Evolutionary conservation across 2,329 filamentous ascomycete genomes (phyloP).

Genomic region (Pezicula carpinea): DNA sequence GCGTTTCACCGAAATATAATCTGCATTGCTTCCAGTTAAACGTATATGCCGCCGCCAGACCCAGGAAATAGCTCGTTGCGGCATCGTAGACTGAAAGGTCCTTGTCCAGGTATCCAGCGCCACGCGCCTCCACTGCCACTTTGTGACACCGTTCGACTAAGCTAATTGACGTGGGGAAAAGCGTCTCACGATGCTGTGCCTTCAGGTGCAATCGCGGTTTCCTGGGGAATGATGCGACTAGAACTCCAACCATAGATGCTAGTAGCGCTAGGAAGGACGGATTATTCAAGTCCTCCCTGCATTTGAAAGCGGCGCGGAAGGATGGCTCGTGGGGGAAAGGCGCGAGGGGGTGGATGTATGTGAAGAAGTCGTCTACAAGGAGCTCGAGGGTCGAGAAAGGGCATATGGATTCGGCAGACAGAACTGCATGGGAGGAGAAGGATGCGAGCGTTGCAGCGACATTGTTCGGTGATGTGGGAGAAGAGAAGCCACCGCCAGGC

Average conservation of each 20-base stretch:
- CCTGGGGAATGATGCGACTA: slow-evolving; percentile 74
- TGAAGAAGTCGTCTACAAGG: slow-evolving; percentile 78
- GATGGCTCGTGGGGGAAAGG: slow-evolving; percentile 78
- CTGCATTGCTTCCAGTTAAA: slow-evolving; percentile 63
- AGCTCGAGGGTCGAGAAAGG: slow-evolving; percentile 63
- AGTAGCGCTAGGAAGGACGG: slow-evolving; percentile 66
- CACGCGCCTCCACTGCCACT: slow-evolving; percentile 63
- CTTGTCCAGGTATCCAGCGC: slow-evolving; percentile 51
- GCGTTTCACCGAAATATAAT: slow-evolving; percentile 67
- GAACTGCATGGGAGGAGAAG: slow-evolving; percentile 29
- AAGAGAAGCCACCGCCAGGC: slow-evolving; percentile 15
- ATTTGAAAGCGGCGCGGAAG: slow-evolving; percentile 64
- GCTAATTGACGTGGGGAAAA: slow-evolving; percentile 64
- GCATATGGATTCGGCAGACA: slow-evolving; percentile 66
- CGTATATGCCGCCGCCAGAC: slow-evolving; percentile 61
- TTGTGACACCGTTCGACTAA: slow-evolving; percentile 68
- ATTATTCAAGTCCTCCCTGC: slow-evolving; percentile 61
- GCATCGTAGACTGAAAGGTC: slow-evolving; percentile 57
- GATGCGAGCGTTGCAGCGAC: slow-evolving; percentile 26
- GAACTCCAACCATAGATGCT: slow-evolving; percentile 66
- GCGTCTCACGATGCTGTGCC: slow-evolving; percentile 55
- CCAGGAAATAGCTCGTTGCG: slow-evolving; percentile 73
- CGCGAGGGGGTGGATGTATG: slow-evolving; percentile 71
- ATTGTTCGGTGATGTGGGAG: slow-evolving; percentile 27
- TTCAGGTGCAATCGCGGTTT: slow-evolving; percentile 68